Evolutionary conservation across 768 basidiomycete species (phyloP).

Genomic region (Royoungia palumana): DNA sequence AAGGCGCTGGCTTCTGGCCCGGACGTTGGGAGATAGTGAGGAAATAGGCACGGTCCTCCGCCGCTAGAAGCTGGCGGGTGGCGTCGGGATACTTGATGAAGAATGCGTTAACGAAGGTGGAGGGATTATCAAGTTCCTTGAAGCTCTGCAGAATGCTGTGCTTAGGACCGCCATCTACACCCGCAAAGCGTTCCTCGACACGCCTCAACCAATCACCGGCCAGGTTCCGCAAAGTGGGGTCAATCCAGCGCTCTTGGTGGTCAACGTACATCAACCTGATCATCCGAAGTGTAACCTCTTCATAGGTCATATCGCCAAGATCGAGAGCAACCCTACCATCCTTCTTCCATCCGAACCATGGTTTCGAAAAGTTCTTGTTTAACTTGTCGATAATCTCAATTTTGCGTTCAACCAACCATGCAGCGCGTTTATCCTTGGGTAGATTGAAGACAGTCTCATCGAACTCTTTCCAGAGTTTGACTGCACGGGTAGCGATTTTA

Average conservation of each 20-base stretch:
- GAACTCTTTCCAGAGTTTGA: slow-evolving; percentile 99
- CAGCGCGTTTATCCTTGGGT: slow-evolving; percentile 90
- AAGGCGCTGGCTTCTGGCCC: slow-evolving; percentile 97
- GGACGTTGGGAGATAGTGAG: slow-evolving; percentile 92
- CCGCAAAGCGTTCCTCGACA: slow-evolving; percentile 92
- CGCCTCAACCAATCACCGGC: slow-evolving; percentile 97
- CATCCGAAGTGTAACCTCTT: slow-evolving; percentile 91
- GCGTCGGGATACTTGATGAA: slow-evolving; percentile 83
- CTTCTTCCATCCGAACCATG: slow-evolving; percentile 98
- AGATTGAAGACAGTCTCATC: slow-evolving; percentile 94
- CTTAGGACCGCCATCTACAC: slow-evolving; percentile 78
- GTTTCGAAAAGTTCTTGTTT: slow-evolving; percentile 94
- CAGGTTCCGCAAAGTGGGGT: slow-evolving; percentile 85
- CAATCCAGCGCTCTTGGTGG: slow-evolving; percentile 92
- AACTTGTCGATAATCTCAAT: slow-evolving; percentile 88
- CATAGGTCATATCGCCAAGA: slow-evolving; percentile 96
- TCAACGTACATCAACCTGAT: slow-evolving; percentile 91
- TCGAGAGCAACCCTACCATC: slow-evolving; percentile 80
- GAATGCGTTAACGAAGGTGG: slow-evolving; percentile 73
- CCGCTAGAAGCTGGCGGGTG: slow-evolving; percentile 79
- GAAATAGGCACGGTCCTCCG: slow-evolving; percentile 95
- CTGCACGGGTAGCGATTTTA: slow-evolving; percentile 95
- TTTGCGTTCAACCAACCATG: slow-evolving; percentile 84
- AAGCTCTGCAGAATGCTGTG: slow-evolving; percentile 86
- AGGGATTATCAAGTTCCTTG: slow-evolving; percentile 76